phyloP scores from a whole-genome alignment of 116 monocot genomes.

The Thalassia testudinum region DNA sequence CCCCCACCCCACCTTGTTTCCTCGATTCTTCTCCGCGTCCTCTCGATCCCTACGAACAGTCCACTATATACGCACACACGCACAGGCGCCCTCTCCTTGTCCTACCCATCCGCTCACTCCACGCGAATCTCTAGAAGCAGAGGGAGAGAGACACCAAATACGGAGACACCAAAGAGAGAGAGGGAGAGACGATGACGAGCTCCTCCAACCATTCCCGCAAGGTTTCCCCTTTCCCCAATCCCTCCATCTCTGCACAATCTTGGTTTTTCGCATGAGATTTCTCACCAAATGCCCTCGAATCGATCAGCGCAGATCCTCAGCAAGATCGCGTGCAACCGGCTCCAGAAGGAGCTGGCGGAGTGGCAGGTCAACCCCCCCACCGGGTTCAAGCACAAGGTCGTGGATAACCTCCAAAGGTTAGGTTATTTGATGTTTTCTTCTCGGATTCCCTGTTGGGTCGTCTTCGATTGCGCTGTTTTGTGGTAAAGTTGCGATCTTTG shows the following conservation, averaged over 20 bases:
- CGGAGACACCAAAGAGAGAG: too few relatives aligned
- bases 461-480: background rate
- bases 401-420: conserved; percentile 89
- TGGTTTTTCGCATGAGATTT: background rate
- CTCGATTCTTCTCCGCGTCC: too few relatives aligned
- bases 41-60: too few relatives aligned
- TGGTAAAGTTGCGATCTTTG: background rate
- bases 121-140: too few relatives aligned
- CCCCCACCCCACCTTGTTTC: too few relatives aligned
- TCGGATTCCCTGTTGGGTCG: too few relatives aligned
- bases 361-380: conserved; percentile 91
- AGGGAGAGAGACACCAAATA: too few relatives aligned
- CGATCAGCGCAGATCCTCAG: conserved; percentile 46
- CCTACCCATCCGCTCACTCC: too few relatives aligned
- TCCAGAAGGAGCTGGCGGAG: conserved; percentile 92
- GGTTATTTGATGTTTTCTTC: background rate
- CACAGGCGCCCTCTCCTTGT: too few relatives aligned
- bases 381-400: conserved; percentile 87
- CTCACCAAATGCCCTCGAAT: background rate
- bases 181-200: conserved; percentile 16
- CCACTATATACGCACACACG: too few relatives aligned
- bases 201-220: conserved; percentile 25
- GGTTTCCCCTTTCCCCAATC: conserved; percentile 2
- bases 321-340: conserved; percentile 89
- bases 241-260: background rate